Conservation (phyloP, 805 yeast genomes). For the Candida yuanshanica region DNA sequence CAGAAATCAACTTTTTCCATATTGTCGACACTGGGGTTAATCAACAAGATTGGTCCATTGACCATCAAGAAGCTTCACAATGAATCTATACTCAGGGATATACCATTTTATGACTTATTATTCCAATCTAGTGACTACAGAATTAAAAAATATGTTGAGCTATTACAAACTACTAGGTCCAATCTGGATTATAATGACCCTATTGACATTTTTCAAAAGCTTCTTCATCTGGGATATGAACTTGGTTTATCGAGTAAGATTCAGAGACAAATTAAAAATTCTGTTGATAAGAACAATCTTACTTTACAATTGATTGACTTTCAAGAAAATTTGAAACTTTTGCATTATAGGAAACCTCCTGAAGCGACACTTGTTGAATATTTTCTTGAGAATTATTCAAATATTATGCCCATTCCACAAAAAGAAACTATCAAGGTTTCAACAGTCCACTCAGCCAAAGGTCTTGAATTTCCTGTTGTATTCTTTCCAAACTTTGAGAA, state of each 20-base stretch:
- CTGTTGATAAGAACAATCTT: constrained; percentile 23
- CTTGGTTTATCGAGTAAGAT: constrained; percentile 12
- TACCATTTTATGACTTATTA: constrained; percentile 12
- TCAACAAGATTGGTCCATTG: constrained; percentile 20
- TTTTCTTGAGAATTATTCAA: constrained; percentile 29
- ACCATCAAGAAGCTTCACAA: constrained; percentile 19
- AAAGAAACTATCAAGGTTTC: constrained; percentile 44
- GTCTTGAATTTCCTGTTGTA: constrained; percentile 67
- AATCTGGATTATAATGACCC: constrained; percentile 12
- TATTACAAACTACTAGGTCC: constrained; percentile 14
- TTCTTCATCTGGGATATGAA: constrained; percentile 10
- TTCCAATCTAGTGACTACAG: constrained; percentile 15
- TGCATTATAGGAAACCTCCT: constrained; percentile 21
- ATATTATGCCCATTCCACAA: constrained; percentile 23
- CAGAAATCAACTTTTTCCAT: constrained; percentile 23
- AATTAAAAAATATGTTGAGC: constrained; percentile 24
- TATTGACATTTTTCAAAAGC: constrained; percentile 9
- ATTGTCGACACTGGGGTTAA: constrained; percentile 21
- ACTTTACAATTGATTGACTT: constrained; percentile 30
- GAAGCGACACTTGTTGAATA: constrained; percentile 23
- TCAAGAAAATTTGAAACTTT: constrained; percentile 29
- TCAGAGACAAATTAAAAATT: constrained; percentile 12
- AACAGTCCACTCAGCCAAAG: constrained; percentile 72
- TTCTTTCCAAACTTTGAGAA: constrained; percentile 32
- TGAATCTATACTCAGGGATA: background rate